Evolutionary conservation across 2,329 filamentous ascomycete species (phyloP).

Genomic region (Neofusicoccum laricinum): DNA sequence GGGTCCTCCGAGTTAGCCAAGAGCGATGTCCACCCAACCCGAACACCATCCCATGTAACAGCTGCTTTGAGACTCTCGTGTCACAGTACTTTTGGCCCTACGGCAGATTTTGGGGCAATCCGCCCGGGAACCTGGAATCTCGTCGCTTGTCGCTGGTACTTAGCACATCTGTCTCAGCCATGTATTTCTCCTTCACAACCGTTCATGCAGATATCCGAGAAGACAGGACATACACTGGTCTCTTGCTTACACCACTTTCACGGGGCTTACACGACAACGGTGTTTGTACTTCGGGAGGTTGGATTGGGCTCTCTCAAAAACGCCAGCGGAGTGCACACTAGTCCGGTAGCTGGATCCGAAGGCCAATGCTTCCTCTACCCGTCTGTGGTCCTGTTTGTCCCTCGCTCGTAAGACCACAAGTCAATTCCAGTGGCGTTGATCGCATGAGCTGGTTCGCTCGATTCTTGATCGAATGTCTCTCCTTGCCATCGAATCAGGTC

Average conservation of each 20-base stretch:
- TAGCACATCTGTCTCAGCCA: background rate
- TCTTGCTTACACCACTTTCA: background rate
- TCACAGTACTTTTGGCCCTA: too few species aligned
- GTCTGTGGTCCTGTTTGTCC: background rate
- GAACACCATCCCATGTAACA: too few species aligned
- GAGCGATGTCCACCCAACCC: too few species aligned
- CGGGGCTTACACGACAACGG: conserved; percentile 10
- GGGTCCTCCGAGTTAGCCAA: background rate
- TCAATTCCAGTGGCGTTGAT: background rate
- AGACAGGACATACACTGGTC: background rate
- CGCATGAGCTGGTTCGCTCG: background rate
- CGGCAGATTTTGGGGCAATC: too few species aligned
- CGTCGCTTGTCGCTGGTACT: background rate
- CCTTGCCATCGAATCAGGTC: background rate
- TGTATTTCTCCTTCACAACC: background rate
- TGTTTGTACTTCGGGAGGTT: background rate
- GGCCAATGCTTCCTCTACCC: background rate
- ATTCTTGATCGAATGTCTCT: background rate
- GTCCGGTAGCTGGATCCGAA: background rate
- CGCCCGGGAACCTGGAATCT: background rate
- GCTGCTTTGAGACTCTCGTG: too few species aligned
- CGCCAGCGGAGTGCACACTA: background rate
- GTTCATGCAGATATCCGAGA: background rate
- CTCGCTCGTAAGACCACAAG: background rate
- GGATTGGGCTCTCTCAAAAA: background rate